Base-by-base conservation (phyloP, 2,329 filamentous ascomycete genomes). In the Erysiphe pulchra region DNA sequence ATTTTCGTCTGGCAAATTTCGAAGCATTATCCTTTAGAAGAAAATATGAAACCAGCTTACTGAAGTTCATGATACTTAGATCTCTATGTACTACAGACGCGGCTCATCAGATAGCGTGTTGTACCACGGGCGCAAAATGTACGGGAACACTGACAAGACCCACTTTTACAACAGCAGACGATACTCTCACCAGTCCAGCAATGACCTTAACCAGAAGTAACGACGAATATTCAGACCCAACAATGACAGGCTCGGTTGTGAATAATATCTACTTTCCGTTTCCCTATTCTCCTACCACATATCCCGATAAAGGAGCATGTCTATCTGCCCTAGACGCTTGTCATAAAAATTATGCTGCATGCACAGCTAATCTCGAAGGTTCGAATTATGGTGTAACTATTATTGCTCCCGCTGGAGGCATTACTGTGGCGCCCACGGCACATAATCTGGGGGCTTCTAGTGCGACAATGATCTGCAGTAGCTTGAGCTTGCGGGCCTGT, bases 201-300 rank as follows among this genome's bases (percentile, higher is more conserved):
- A 49, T 50, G 2, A 50, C 50, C n/a, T 45, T 47, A 1, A 46
- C 47, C 4, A 47, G 44, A 8, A 46, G 51, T 1, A 44, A 44
- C 1, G 43, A 47, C 2, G 52, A 51, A 16, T 45, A 48, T 11
- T 49, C 51, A 6, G 20, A 18, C n/a, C 43, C 34, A 20, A 48
- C 48, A 2, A 57, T 59, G 17, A 54, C 60, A 1, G 61, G 62
- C 17, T 70, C 70, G 32, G 73, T 65, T 54, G 70, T 76, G 16
- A 58, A 64, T 38, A 76, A 77, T 55, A 52, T 61, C 24, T 75
- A 69, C 57, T 77, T 75, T 56, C 65, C 68, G 11, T 77, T 75
- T 56, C 73, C 73, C 1, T 70, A 70, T 53, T 64, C 73, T 45
- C 48, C 55, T 42, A 72, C 68, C 1, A 64, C 63, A 12, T 74